Conservation (phyloP, 1,139 yeast species). For the Meyerozyma guilliermondii region DNA sequence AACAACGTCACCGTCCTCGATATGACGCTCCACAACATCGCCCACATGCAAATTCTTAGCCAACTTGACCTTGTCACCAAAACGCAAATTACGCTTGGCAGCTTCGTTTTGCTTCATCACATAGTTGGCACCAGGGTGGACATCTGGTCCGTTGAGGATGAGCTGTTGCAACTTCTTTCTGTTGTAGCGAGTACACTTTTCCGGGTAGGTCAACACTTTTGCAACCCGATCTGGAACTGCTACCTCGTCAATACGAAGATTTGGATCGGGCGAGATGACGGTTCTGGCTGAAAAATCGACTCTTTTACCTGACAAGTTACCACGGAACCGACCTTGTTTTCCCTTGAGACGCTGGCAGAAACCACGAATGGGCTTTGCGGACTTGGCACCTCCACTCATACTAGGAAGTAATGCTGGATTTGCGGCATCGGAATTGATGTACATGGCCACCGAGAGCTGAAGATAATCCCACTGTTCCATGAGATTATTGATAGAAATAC, state of each 20-base stretch:
- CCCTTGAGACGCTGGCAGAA: conserved; percentile 97
- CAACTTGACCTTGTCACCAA: conserved; percentile 76
- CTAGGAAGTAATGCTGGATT: conserved; percentile 71
- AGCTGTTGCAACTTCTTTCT: conserved; percentile 68
- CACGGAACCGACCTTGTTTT: conserved; percentile 98
- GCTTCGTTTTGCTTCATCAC: conserved; percentile 76
- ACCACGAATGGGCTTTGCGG: conserved; percentile 85
- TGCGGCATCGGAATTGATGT: conserved; percentile 95
- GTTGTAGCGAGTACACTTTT: conserved; percentile 86
- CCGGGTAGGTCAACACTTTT: conserved; percentile 92
- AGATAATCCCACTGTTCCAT: conserved; percentile 99
- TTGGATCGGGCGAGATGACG: conserved; percentile 98
- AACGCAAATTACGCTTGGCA: conserved; percentile 82
- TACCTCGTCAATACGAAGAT: conserved; percentile 88
- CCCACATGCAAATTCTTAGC: conserved; percentile 80
- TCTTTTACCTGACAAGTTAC: conserved; percentile 95
- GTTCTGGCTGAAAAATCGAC: conserved; percentile 98
- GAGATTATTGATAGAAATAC: conserved; percentile 83
- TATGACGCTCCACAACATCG: conserved; percentile 94
- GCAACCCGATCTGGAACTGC: conserved; percentile 98
- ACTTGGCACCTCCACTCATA: conserved; percentile 47
- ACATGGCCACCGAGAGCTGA: conserved; percentile 94
- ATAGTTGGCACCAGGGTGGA: conserved; percentile 96
- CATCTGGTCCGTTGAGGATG: conserved; percentile 78
- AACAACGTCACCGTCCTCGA: conserved; percentile 95